A percentile compares a stretch with the other conserved stretches of the same genome.
phyloP scores from a whole-genome alignment of 2,329 filamentous ascomycete species.

The Setomelanomma holmii region DNA sequence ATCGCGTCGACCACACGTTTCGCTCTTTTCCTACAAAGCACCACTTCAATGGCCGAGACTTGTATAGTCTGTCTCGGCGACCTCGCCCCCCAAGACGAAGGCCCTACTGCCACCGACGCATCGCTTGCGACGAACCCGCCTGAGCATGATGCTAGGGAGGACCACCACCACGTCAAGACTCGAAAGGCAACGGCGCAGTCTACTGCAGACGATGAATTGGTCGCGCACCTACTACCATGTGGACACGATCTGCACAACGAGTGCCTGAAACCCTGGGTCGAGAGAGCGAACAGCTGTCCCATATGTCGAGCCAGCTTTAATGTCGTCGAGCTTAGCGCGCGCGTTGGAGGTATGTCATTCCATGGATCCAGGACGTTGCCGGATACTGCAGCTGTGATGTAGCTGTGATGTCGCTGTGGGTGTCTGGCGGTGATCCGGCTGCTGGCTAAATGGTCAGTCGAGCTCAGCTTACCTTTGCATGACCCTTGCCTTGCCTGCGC shows the following conservation, averaged over 20 bases:
- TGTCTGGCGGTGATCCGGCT: conserved; percentile 23
- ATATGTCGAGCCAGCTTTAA: conserved; percentile 95
- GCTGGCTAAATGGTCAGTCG: conserved; percentile 42
- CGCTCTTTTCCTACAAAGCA: conserved; percentile 26
- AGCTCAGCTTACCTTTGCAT: conserved; percentile 31
- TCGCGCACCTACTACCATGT: conserved; percentile 75
- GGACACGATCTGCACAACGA: conserved; percentile 92
- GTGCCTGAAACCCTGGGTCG: conserved; percentile 92
- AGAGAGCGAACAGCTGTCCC: conserved; percentile 96
- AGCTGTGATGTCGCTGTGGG: conserved; percentile 23
- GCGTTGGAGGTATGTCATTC: conserved; percentile 71
- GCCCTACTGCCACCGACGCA: conserved; percentile 31
- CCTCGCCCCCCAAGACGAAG: conserved; percentile 65
- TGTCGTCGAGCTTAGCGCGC: conserved; percentile 81
- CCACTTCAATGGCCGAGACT: conserved; percentile 65
- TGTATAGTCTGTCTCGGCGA: conserved; percentile 77
- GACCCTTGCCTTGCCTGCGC: conserved; percentile 8
- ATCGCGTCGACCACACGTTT: conserved; percentile 33
- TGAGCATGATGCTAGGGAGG: conserved; percentile 34
- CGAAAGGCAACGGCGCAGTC: conserved; percentile 36
- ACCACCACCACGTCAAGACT: conserved; percentile 21
- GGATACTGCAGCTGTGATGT: conserved; percentile 23
- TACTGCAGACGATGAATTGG: conserved; percentile 56
- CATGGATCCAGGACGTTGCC: conserved; percentile 24
- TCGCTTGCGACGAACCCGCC: conserved; percentile 35